Evolutionary conservation across 768 basidiomycete species (phyloP).

Genomic region (Collybiopsis luxurians): DNA sequence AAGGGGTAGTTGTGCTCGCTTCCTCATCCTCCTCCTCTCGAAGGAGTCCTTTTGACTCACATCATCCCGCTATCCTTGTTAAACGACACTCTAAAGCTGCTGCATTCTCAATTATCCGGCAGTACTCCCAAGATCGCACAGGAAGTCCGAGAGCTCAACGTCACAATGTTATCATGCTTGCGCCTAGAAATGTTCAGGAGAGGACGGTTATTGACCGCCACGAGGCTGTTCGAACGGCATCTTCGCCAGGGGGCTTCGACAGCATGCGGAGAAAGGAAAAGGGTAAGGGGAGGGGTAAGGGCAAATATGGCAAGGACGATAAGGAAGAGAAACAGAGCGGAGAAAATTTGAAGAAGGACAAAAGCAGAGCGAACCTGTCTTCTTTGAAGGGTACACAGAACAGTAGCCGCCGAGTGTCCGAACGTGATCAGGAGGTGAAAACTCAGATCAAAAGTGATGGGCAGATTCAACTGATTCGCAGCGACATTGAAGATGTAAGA

Average conservation of each 20-base stretch:
- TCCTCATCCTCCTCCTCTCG: neutral
- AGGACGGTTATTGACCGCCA: slow-evolving; percentile 5
- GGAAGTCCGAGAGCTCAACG: neutral
- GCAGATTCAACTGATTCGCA: neutral
- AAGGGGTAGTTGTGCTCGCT: no score
- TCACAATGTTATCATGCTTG: slow-evolving; percentile 2
- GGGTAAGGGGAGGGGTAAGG: neutral
- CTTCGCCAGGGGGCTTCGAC: neutral
- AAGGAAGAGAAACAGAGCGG: neutral
- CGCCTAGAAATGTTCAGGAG: slow-evolving; percentile 2
- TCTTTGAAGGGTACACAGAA: neutral
- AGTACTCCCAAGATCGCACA: neutral
- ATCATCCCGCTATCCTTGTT: slow-evolving; percentile 4
- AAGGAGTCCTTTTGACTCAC: neutral
- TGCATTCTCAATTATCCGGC: slow-evolving; percentile 4
- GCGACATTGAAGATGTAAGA: neutral
- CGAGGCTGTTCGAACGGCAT: neutral
- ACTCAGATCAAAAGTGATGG: neutral
- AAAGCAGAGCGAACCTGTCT: neutral
- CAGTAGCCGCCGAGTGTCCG: neutral
- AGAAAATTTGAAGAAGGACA: neutral
- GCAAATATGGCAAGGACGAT: no score
- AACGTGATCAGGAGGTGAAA: no score
- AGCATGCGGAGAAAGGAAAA: neutral
- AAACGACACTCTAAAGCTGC: slow-evolving; percentile 5